These are phyloP conservation scores for Ophioceras dolichostomum DNA, from an alignment of 2,329 filamentous ascomycete species.

Conservation along the genomic window DNA sequence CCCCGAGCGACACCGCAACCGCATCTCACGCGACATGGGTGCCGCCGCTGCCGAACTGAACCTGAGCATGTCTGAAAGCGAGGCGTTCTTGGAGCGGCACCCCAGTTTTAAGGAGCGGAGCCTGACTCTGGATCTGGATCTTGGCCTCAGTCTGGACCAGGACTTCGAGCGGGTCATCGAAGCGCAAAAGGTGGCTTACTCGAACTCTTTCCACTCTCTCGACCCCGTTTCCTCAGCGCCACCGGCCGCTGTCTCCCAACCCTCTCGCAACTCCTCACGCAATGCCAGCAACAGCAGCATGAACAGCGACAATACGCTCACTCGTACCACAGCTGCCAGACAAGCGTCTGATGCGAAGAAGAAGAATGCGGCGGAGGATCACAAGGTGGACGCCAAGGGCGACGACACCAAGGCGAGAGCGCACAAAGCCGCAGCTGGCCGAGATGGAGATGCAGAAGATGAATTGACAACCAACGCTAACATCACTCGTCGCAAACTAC, in stretches of 20 bases:
- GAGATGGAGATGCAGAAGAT: too few species aligned
- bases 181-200: constrained; percentile 79
- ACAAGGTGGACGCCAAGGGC: constrained; percentile 10
- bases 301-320: too few species aligned
- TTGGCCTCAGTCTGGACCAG: constrained; percentile 75
- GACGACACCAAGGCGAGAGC: too few species aligned
- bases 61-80: constrained; percentile 13
- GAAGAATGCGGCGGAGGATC: not conserved
- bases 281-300: constrained; percentile 14
- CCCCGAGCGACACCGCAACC: constrained; percentile 46
- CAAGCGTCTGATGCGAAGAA: constrained; percentile 29
- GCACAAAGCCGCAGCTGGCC: too few species aligned
- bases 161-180: constrained; percentile 95
- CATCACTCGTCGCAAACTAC: constrained; percentile 44
- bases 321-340: constrained; percentile 20
- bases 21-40: constrained; percentile 35
- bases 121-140: constrained; percentile 68
- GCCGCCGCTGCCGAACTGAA: too few species aligned
- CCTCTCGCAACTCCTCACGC: constrained; percentile 4
- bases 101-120: constrained; percentile 72
- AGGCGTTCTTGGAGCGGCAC: constrained; percentile 44
- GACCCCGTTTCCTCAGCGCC: too few species aligned
- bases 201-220: too few species aligned
- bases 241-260: too few species aligned
- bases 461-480: too few species aligned